Evolutionary conservation across 176 grass and related monocot species (phyloP), one percentile per base, ranked within the genome.

Genomic region (Musa schizocarpa): DNA sequence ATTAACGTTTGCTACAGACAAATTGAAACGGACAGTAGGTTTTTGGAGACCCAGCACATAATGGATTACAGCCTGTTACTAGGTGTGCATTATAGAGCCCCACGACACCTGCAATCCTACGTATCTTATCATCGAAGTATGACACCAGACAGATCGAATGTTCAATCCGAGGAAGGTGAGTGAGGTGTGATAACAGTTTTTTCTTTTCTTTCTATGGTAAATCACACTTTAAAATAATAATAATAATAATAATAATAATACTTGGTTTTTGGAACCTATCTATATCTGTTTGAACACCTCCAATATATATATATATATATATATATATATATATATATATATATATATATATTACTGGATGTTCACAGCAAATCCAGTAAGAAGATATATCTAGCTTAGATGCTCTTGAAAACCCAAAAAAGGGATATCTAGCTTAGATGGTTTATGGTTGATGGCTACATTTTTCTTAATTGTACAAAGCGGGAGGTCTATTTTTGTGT

Each of bases 51-150:
- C 48, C 84, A 99, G 66, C 53, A 76, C 58, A 99, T 99, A 88
- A 99, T 99, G 90, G 95, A 99, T 89, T 99, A 99, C 68, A 99
- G 95, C 72, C 79, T 99, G 74, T 87, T 99, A 67, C 76, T 99
- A 86, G 95, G 95, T 68, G 90, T 99, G 16, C 95, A 99, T 75
- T 99, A 94, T 55, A 88, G 95, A 87, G 95, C 95, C 74, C 95
- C 95, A 0, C 95, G 93, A 59, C 83, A 99, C 72, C 73, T 99
- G 25, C 82, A 81, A 23, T 82, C 84, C 50, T 0, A 7, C 65
- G 71, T 78, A 55, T 85, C 85, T 0, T 83, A 85, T 80, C 76
- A 8, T 49, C 94, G 13, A 74, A 88, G 50, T 76, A 58, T 89
- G 81, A 72, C 84, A 72, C 69, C 73, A 76, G 89, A 89, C 48